A percentile compares a stretch with the other conserved stretches of the same genome.
Conservation (phyloP, 176 grass and related monocot genomes). For the Typha latifolia region DNA sequence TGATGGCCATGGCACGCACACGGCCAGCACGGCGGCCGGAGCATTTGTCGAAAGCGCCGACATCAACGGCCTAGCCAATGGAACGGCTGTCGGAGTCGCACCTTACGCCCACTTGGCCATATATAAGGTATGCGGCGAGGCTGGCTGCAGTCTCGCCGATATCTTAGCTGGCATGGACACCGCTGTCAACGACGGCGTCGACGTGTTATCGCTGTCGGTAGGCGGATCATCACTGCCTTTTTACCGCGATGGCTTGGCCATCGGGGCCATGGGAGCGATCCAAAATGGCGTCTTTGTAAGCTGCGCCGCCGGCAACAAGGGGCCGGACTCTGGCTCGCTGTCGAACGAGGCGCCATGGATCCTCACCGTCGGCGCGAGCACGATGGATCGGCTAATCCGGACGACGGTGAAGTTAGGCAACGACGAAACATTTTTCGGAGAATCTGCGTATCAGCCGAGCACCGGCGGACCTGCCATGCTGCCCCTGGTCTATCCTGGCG, state of each 20-base stretch:
- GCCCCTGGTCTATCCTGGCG: too few relatives aligned
- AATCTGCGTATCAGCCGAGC: too few relatives aligned
- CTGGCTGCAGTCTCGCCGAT: background rate
- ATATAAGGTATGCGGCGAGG: constrained; percentile 4
- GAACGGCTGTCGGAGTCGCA: constrained; percentile 6
- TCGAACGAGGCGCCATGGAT: constrained; percentile 13
- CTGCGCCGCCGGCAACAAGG: constrained; percentile 34
- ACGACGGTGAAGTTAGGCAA: constrained; percentile 6
- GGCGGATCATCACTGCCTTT: constrained; percentile 17
- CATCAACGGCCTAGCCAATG: background rate
- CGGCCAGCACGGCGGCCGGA: constrained; percentile 10
- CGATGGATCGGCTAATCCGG: constrained; percentile 1
- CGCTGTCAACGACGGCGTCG: constrained; percentile 16
- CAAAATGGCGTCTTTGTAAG: constrained; percentile 42
- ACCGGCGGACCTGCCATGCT: too few relatives aligned
- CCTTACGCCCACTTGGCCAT: constrained; percentile 20
- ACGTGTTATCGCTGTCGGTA: constrained; percentile 15
- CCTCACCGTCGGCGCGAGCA: constrained; percentile 14
- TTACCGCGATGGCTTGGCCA: constrained; percentile 35
- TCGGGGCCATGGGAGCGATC: constrained; percentile 32
- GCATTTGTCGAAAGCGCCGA: background rate
- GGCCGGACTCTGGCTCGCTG: background rate
- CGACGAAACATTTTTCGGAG: background rate
- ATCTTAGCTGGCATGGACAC: constrained; percentile 8
- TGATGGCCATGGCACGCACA: constrained; percentile 18